Evolutionary conservation across 2,329 filamentous ascomycete genomes (phyloP), one percentile per base, ranked within the genome.

Genomic region (Penicillium sp.): DNA sequence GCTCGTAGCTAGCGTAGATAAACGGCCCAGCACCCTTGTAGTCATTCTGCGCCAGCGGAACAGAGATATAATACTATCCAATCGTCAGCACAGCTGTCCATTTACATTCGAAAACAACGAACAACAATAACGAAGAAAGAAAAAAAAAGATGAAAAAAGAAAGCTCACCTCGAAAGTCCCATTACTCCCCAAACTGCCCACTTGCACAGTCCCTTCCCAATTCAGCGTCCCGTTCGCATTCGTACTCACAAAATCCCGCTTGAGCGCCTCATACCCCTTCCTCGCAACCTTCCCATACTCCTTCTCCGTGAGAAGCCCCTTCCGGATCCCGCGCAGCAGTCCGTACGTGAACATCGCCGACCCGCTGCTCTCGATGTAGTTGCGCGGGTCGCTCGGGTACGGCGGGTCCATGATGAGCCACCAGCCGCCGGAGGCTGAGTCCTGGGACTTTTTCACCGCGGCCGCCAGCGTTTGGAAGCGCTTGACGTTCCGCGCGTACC

Each of bases 361-460:
- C 3, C 55, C 64, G 47, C 64, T 66, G 35, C 65, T 66, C 49
- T 66, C 65, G 19, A 66, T 65, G 29, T 65, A 66, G 58, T 66
- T 65, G 15, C 56, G 21, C 3, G 63, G 60, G 19, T 66, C 63
- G 15, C 52, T 49, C 1, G 63, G 60, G 38, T 60, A 66, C 26
- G 45, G 52, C 7, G 56, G 57, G 21, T 66, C 61, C 63, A 65
- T 63, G 58, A 65, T 60, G 13, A 64, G 58, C 35, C 48, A 66
- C 64, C 64, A 66, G 2, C 64, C 64, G 9, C 64, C 64, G 8
- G 58, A 52, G 15, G n/a, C 17, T n/a, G 35, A 15, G 11, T 66
- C 62, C 46, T 66, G 64, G 4, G 55, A 30, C 15, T 58, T 41
- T 23, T 63, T 65, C 15, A 66, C 41, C 2, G 60, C 58, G n/a